These are phyloP conservation scores for Akanthomyces uredinophilus DNA, from an alignment of 2,329 filamentous ascomycete genomes.

Conservation along the genomic window DNA sequence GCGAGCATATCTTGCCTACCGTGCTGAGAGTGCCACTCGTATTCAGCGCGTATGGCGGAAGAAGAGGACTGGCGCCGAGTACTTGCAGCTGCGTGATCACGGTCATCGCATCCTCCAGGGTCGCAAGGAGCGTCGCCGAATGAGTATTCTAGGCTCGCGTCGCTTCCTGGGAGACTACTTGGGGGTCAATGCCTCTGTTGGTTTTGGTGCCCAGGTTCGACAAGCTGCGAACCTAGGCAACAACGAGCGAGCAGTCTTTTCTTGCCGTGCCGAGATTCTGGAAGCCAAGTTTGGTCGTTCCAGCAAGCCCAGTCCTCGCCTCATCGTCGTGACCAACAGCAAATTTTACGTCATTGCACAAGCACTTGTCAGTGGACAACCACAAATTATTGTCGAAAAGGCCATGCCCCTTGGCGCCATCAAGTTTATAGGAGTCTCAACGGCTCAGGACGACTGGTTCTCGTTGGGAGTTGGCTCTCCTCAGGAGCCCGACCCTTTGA, in stretches of 20 bases:
- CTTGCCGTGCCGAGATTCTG: conserved; percentile 82
- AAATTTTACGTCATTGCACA: conserved; percentile 89
- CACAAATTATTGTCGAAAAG: conserved; percentile 75
- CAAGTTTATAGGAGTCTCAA: conserved; percentile 79
- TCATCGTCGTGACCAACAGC: conserved; percentile 75
- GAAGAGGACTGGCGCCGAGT: conserved; percentile 85
- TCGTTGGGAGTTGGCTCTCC: conserved; percentile 83
- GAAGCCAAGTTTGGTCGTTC: conserved; percentile 95
- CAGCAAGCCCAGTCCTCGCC: conserved; percentile 85
- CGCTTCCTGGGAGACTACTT: conserved; percentile 94
- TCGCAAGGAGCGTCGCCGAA: conserved; percentile 85
- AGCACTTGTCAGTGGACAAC: conserved; percentile 72
- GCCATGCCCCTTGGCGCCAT: conserved; percentile 80
- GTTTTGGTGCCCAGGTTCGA: conserved; percentile 76
- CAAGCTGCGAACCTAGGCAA: conserved; percentile 64
- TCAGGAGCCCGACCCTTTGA: conserved; percentile 86
- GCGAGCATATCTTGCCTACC: conserved; percentile 91
- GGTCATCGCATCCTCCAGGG: conserved; percentile 77
- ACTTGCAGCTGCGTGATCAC: conserved; percentile 79
- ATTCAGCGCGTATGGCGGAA: conserved; percentile 96
- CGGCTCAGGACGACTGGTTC: conserved; percentile 92
- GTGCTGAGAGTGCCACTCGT: conserved; percentile 83
- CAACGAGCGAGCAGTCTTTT: conserved; percentile 78
- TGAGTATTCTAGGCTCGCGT: conserved; percentile 85
- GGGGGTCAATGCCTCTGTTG: conserved; percentile 73